Conservation (phyloP, 225 moss, liverwort and hornwort genomes). For the Marchantia polymorpha region DNA sequence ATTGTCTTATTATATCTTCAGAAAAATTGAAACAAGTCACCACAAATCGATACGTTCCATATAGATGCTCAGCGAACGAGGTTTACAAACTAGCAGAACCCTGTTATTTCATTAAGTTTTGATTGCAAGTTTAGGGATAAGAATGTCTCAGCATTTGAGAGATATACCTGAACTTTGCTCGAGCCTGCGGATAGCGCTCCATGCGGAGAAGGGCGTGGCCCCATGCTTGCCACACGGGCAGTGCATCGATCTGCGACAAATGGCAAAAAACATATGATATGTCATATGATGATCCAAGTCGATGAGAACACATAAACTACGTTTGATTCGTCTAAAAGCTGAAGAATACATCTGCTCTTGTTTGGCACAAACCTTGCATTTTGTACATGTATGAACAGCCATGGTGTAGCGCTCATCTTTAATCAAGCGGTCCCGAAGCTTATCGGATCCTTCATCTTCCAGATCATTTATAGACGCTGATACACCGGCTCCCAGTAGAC, state of each 20-base stretch:
- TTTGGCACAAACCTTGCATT: conserved; percentile 75
- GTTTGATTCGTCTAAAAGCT: background rate
- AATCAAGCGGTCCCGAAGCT: conserved; percentile 84
- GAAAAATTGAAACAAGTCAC: background rate
- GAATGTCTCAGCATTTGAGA: background rate
- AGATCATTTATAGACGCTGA: conserved; percentile 86
- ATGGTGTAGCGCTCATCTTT: conserved; percentile 78
- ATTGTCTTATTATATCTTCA: background rate
- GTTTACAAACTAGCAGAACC: background rate
- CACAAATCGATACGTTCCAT: background rate
- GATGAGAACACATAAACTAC: background rate
- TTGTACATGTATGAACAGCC: conserved; percentile 74
- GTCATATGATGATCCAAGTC: background rate
- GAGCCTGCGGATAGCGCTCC: conserved; percentile 85
- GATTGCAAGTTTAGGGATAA: background rate
- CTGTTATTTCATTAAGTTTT: background rate
- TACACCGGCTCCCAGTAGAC: conserved; percentile 75
- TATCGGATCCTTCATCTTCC: conserved; percentile 54
- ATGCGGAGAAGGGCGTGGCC: conserved; percentile 93
- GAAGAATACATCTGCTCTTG: background rate
- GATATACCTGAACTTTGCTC: conserved; percentile 86
- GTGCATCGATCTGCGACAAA: conserved; percentile 67
- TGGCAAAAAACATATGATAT: background rate
- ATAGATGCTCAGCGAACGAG: background rate
- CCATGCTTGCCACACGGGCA: conserved; percentile 92